phyloP scores from a whole-genome alignment of 371 early-diverging fungal species.

The Rhizopus sp. region DNA sequence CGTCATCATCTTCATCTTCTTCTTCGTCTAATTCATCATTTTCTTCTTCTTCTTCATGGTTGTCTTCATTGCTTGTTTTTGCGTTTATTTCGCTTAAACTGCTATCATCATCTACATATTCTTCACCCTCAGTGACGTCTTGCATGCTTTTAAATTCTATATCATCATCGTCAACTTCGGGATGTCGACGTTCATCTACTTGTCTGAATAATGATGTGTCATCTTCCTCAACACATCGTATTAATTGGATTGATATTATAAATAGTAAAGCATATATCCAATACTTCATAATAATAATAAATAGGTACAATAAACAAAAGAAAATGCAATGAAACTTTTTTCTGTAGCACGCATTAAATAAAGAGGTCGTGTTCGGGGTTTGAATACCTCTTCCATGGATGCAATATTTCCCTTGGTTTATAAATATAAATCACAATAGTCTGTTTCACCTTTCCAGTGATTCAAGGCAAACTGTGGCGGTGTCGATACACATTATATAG shows the following conservation, averaged over 20 bases:
- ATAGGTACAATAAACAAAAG: background rate
- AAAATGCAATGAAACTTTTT: no score
- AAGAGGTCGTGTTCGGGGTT: no score
- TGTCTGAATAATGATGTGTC: slow-evolving; percentile 19
- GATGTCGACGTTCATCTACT: slow-evolving; percentile 6
- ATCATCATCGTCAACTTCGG: slow-evolving; percentile 17
- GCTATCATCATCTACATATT: slow-evolving; percentile 11
- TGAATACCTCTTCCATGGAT: no score
- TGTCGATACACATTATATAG: no score
- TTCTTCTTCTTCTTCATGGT: slow-evolving; percentile 4
- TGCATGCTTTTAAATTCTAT: slow-evolving; percentile 23
- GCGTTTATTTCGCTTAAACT: slow-evolving; percentile 6
- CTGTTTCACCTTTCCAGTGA: no score
- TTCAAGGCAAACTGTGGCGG: no score
- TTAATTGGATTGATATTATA: background rate
- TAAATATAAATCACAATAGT: no score
- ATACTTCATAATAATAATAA: background rate
- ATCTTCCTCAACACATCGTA: slow-evolving; percentile 6
- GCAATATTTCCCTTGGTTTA: no score
- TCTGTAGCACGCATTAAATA: no score
- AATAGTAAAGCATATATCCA: background rate
- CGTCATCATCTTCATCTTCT: slow-evolving; percentile 11
- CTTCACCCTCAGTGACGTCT: slow-evolving; percentile 12
- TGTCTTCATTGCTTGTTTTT: background rate
- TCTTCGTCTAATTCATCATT: background rate